A percentile compares a stretch with the other conserved stretches of the same genome.
Conservation (phyloP, 768 basidiomycete genomes). For the Coprinellus aureogranulatus region DNA sequence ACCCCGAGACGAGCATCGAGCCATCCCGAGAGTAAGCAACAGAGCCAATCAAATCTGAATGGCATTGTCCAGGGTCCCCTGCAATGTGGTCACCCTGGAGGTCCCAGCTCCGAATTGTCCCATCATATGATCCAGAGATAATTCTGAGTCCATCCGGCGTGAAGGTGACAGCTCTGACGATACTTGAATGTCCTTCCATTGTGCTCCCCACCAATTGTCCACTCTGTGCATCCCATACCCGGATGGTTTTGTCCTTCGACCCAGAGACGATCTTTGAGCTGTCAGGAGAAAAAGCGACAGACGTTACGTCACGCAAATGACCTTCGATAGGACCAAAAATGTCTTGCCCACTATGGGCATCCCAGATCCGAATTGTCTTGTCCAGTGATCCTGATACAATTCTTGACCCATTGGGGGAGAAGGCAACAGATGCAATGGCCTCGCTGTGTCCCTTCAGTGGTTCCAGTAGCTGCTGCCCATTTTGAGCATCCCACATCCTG, state of each 20-base stretch:
- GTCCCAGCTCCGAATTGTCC: no score
- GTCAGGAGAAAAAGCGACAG: not conserved
- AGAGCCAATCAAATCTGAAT: not conserved
- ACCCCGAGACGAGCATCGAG: constrained; percentile 11
- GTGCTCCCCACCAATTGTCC: not conserved
- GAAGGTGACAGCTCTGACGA: constrained; percentile 1
- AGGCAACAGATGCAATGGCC: no score
- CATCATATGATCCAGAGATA: no score
- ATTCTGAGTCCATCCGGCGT: no score
- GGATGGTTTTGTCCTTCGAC: no score
- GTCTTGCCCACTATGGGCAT: not conserved
- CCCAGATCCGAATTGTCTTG: constrained; percentile 1
- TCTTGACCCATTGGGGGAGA: constrained; percentile 11
- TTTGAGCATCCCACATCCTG: no score
- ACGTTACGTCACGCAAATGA: constrained; percentile 4
- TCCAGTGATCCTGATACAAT: not conserved
- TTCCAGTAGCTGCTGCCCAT: no score
- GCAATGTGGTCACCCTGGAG: no score
- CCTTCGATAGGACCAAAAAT: not conserved
- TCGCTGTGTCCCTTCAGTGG: no score
- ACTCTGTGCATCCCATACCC: constrained; percentile 1
- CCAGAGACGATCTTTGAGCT: no score
- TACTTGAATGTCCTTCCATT: constrained; percentile 5
- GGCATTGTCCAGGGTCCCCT: no score
- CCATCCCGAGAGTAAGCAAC: constrained; percentile 21